Base-by-base conservation (phyloP, 2,329 filamentous ascomycete species). In the Colletotrichum sp. region DNA sequence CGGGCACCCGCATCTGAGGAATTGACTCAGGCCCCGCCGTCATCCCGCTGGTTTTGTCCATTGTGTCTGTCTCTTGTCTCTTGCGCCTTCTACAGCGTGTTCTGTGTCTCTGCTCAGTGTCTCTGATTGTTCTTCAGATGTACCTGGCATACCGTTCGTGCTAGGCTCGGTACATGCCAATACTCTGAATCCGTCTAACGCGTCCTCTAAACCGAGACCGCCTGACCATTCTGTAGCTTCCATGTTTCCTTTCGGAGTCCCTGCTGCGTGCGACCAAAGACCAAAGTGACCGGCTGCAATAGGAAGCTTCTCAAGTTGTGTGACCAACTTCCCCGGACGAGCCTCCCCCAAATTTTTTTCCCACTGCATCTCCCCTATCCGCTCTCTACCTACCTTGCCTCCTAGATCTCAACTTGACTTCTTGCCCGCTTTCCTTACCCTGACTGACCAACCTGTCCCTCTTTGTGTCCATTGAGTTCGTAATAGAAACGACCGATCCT, bases 261-360 rank as follows among this genome's bases (percentile, higher is more conserved):
- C 62, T 52, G 39, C 59, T 49, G 68, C 34, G 59, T 52, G 68
- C 68, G n/a, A 62, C 57, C 59, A 55, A 32, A 71, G n/a, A 52
- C n/a, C 44, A 21, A 52, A 63, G 63, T 75, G 57, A 28, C 73
- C 69, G 69, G 63, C 73, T 64, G 73, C 73, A 73, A 44, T 63
- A 72, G 28, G 57, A 76, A 76, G 69, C 69, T 72, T 76, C 66
- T 57, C 34, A n/a, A n/a, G 63, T 62, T 26, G 62, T 64, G 34
- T 76, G 69, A 76, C 63, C 69, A 76, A 73, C 39, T 76, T 63
- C 39, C 69, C 63, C 69, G 24, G 72, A 75, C 30, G 26, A 26
- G 52, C n/a, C 62, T 62, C 52, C 36, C 68, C 72, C 62, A 30
- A 66, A 57, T n/a, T 39, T 64, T 64, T 59, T 60, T 44, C 30